Evolutionary conservation across 495 filamentous ascomycete genomes (phyloP).

Genomic region (Aspergillus funiculosus): DNA sequence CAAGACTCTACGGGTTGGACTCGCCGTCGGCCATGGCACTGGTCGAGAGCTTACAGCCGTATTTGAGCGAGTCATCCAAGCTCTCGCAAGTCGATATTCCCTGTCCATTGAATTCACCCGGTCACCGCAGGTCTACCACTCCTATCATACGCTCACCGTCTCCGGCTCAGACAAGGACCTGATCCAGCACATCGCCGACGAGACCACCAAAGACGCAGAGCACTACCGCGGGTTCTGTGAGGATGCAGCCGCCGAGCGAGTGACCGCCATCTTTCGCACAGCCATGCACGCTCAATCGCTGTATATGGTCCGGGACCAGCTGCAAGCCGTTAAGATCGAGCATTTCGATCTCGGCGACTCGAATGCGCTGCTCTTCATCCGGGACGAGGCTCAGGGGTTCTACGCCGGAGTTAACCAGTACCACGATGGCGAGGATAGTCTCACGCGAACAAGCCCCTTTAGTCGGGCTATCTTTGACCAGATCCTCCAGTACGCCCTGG

Average conservation of each 20-base stretch:
- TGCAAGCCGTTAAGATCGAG: conserved; percentile 1
- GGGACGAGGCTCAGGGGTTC: conserved; percentile 6
- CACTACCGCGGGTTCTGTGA: conserved; percentile 2
- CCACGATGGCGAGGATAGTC: background rate
- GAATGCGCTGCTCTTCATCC: conserved; percentile 5
- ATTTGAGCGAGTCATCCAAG: conserved; percentile 3
- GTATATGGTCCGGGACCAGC: conserved; percentile 2
- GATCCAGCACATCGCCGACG: conserved; percentile 2
- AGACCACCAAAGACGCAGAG: conserved; percentile 3
- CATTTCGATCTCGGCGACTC: background rate
- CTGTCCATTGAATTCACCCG: conserved; percentile 1
- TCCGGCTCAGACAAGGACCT: conserved; percentile 1
- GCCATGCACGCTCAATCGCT: conserved; percentile 6
- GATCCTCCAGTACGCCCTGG: background rate
- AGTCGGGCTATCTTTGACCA: background rate
- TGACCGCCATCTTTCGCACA: conserved; percentile 2
- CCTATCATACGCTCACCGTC: conserved; percentile 1
- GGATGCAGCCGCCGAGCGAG: background rate
- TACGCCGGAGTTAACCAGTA: conserved; percentile 1
- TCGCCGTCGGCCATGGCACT: conserved; percentile 3
- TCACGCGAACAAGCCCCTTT: background rate
- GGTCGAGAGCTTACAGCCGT: conserved; percentile 5
- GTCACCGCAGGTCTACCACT: conserved; percentile 3
- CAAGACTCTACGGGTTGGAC: conserved; percentile 3
- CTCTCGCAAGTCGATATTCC: background rate